Percentiles rank a stretch among this genome's conserved stretches.
Conservation (phyloP, 2,329 filamentous ascomycete genomes). For the Aspergillus puulaauensis region DNA sequence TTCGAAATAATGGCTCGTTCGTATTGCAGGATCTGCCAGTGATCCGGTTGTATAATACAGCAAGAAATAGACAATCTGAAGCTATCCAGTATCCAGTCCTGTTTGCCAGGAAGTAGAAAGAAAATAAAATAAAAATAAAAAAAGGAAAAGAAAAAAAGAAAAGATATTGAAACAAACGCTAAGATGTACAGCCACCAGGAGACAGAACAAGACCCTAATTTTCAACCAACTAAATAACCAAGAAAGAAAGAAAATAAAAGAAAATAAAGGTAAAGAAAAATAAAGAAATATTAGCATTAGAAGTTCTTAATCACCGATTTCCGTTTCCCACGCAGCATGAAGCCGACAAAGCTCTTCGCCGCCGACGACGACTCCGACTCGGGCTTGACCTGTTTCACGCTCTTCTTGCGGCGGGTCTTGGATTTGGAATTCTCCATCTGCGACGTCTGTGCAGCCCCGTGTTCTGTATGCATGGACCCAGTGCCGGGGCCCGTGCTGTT, state of each 20-base stretch:
- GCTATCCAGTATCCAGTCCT: too few relatives aligned
- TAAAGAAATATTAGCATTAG: background rate
- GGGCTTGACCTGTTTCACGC: conserved; percentile 1
- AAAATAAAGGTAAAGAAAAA: background rate
- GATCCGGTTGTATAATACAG: too few relatives aligned
- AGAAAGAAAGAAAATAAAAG: background rate
- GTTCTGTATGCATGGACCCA: too few relatives aligned
- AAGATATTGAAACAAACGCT: background rate
- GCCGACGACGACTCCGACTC: conserved; percentile 7
- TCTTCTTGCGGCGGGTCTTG: conserved; percentile 18
- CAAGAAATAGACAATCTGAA: too few relatives aligned
- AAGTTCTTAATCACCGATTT: conserved; percentile 24
- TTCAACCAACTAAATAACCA: background rate
- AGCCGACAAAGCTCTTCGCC: conserved; percentile 23
- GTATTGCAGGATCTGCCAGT: too few relatives aligned
- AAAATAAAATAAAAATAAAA: background rate
- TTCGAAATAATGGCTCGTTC: too few relatives aligned
- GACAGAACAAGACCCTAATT: background rate
- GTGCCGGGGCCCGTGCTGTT: conserved; percentile 4
- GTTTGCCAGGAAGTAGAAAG: background rate
- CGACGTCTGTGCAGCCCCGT: too few relatives aligned
- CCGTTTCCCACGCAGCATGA: conserved; percentile 21
- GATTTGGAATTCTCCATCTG: conserved; percentile 11
- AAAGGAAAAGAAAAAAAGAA: background rate
- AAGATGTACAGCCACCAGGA: background rate